Base-by-base conservation (phyloP, 257 asterid genomes). In the Paraleonurus japonicus region DNA sequence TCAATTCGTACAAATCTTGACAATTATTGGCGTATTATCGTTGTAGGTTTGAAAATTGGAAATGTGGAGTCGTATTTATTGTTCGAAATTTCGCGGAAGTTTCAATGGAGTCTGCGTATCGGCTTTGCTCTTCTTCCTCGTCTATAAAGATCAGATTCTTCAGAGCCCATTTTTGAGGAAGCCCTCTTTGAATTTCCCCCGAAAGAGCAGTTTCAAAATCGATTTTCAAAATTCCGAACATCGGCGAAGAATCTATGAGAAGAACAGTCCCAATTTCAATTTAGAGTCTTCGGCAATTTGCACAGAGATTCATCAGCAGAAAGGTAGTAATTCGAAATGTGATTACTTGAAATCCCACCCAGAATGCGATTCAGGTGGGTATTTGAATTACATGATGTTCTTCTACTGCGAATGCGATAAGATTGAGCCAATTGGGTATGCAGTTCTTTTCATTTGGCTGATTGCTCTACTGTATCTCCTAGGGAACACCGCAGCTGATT, bases 401-500 rank as follows among this genome's bases (percentile, higher is more conserved):
- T 89, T 89, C 64, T 91, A 87, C 89, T 91, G 97, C 47, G 85
- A 72, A 32, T 87, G 92, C 35, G 63, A 63, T 37, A 80, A 74
- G 1, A 65, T 77, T 54, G 53, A 76, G 64, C 72, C 77, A 28
- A 66, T 87, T 75, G 87, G 95, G 2, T 89, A 83, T 77, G 6
- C 81, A 0, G 83, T 76, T 39, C 72, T 89, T 11, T 83, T 70
- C 0, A 51, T 89, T 62, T 92, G 98, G 98, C 64, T 89, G 78
- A 53, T 88, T 5, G 71, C 87, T 51, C 65, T 92, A 79, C 89
- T 92, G 75, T 92, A 89, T 71, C n/a, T 92, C 30, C 75, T 92
- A 64, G 98, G 98, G 1, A 89, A 92, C n/a, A 92, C 98, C 0
- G 96, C 96, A 0, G 87, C 96, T 1, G 96, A 89, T 80, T 92